Evolutionary conservation across 2,329 filamentous ascomycete genomes (phyloP).

Genomic region (Leptodontidium sp.): DNA sequence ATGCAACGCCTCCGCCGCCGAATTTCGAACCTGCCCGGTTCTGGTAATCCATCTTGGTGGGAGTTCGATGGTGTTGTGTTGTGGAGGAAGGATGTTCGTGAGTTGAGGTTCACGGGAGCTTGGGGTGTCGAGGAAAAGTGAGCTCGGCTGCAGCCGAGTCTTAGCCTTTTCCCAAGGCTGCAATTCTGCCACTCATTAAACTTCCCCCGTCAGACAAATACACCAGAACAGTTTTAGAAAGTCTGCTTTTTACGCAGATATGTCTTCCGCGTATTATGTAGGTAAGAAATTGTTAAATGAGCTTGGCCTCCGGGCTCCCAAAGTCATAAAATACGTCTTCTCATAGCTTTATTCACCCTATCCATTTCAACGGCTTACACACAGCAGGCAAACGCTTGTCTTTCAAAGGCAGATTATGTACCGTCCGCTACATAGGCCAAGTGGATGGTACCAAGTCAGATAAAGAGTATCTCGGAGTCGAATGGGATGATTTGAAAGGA

Average conservation of each 20-base stretch:
- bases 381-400: conserved; percentile 78
- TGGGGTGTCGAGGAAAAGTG: conserved; percentile 13
- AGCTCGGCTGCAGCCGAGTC: conserved; percentile 21
- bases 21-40: conserved; percentile 98
- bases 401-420: conserved; percentile 80
- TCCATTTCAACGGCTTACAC: not conserved
- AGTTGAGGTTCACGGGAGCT: conserved; percentile 3
- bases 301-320: not conserved
- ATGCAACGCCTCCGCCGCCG: conserved; percentile 95
- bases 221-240: not conserved
- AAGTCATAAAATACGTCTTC: not conserved
- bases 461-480: conserved; percentile 89
- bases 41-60: conserved; percentile 71
- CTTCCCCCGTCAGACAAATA: not conserved
- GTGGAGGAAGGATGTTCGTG: conserved; percentile 9
- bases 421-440: conserved; percentile 81
- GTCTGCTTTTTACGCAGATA: not conserved
- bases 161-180: conserved; percentile 42
- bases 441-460: conserved; percentile 71
- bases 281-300: conserved; percentile 13
- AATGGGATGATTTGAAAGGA: conserved; percentile 93
- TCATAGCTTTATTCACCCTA: not conserved
- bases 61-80: conserved; percentile 7
- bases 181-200: not conserved
- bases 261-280: conserved; percentile 18